Base-by-base conservation (phyloP, 352 stramenopile genomes). In the Globisporangium okanoganense region DNA sequence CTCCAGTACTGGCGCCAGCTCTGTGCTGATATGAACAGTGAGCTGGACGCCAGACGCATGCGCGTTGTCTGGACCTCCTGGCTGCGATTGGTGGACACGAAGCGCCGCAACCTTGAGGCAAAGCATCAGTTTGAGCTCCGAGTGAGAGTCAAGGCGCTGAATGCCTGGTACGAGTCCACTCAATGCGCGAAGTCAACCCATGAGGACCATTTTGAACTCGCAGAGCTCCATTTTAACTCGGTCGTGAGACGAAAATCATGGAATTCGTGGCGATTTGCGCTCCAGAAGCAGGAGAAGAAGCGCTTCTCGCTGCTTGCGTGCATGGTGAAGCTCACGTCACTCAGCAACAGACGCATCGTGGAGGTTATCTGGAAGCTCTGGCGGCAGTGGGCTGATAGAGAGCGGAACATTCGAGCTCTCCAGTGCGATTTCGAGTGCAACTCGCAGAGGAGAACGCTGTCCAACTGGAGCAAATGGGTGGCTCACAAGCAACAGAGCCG, bases 231-330 rank as follows among this genome's bases (percentile, higher is more conserved):
- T 31, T 52, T 55, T 6, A 29, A 45, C 1, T 4, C 10, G 8
- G 53, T 36, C 0, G 14, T 73, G 18, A 20, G 56, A 6, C 61
- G 61, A 5, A 49, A 52, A 24, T 53, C 40, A 12, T 35, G 76
- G 14, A 14, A 1, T 0, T 14, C 31, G 2, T 84, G 75, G 75
- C 63, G 61, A 61, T 10, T 7, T 1, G 44, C n/a, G 1, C 36
- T 70, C 0, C 65, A 71, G 3, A 58, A 59, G 8, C 62, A 75
- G 9, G 67, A 70, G 2, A 69, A 85, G 63, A 66, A 72, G 13
- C 70, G 64, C 12, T 84, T 75, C 40, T 67, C 78, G 2, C 25
- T 88, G n/a, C 70, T 90, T 1, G 68, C 70, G 0, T 85, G 76
- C 20, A 65, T 85, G 14, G 61, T 84, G 27, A 90, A 87, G 65